Evolutionary conservation across 352 stramenopile genomes (phyloP), one percentile per base, ranked within the genome.

Genomic region (Globisporangium orthogonon): DNA sequence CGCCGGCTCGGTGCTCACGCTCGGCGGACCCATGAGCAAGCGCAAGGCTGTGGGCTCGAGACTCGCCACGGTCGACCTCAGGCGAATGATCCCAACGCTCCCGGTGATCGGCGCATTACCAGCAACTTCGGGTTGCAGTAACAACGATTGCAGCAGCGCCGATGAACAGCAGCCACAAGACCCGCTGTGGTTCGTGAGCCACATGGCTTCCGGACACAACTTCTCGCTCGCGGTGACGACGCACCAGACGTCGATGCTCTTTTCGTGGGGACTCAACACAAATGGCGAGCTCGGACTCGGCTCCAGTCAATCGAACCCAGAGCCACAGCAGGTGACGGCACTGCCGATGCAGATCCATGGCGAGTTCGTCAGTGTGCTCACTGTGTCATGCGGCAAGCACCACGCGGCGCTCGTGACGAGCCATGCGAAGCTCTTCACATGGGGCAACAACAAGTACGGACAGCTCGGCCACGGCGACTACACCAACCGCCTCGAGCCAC

Each of bases 371-470:
- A 66, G 58, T 2, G 62, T 90, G 30, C 35, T 73, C 10, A 68
- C 71, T 13, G 57, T 91, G 11, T 81, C 74, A 11, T 92, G 83
- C 31, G 80, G 83, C 3, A 89, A 91, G 61, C 79, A 90, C 52
- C 83, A 92, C 61, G 71, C 66, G 0, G 79, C 76, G 43, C 67
- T 89, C 23, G 69, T 86, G 23, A 92, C 79, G 4, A 69, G 66
- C 14, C 66, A 81, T 23, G 76, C 80, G 0, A 69, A 66, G 28
- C 68, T 92, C 1, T 91, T 87, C 55, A 89, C 80, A 14, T 92
- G 83, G 78, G 78, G 83, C 14, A 75, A 70, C 58, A 89, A 87
- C 65, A 88, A 88, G 51, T 79, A 83, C 52, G 82, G 79, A 10
- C 82, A 92, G 37, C 65, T 92, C 1, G 82, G 82, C 0, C 62